Evolutionary conservation across 768 basidiomycete species (phyloP).

Genomic region (Lactarius tabidus): DNA sequence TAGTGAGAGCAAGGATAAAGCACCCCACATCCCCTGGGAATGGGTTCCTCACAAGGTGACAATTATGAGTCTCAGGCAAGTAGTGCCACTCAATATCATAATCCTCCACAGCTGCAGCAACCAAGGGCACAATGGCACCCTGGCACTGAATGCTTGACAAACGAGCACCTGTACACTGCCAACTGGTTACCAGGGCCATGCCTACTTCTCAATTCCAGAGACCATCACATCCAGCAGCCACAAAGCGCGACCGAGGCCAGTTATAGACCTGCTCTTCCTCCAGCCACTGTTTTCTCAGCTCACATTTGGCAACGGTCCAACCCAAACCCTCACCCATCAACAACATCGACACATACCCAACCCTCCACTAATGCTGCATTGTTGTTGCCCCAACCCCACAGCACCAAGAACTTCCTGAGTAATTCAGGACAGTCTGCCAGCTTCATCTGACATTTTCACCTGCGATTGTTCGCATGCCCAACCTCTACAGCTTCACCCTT

Average conservation of each 20-base stretch:
- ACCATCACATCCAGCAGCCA: constrained; percentile 7
- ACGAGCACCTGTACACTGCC: background rate
- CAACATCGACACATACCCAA: constrained; percentile 9
- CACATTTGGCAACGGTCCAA: constrained; percentile 19
- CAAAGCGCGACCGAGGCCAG: background rate
- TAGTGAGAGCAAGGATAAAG: constrained; percentile 29
- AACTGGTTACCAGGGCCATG: constrained; percentile 16
- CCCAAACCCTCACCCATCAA: constrained; percentile 22
- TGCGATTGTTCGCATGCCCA: constrained; percentile 64
- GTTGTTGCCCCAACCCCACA: constrained; percentile 26
- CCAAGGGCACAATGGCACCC: constrained; percentile 4
- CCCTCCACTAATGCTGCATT: constrained; percentile 8
- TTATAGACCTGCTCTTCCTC: constrained; percentile 19
- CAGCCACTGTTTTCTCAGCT: constrained; percentile 21
- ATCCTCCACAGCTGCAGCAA: constrained; percentile 23
- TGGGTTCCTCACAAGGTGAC: constrained; percentile 55
- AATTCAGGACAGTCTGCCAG: constrained; percentile 49
- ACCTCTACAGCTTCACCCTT: constrained; percentile 49
- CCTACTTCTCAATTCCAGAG: constrained; percentile 19
- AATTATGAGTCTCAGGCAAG: constrained; percentile 28
- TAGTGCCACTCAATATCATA: constrained; percentile 17
- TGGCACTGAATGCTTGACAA: background rate
- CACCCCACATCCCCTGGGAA: constrained; percentile 64
- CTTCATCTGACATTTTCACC: constrained; percentile 66
- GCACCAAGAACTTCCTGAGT: constrained; percentile 32